Evolutionary conservation across 441 rosid species (phyloP), one percentile per base, ranked within the genome.

Genomic region (Jatropha podagrica): DNA sequence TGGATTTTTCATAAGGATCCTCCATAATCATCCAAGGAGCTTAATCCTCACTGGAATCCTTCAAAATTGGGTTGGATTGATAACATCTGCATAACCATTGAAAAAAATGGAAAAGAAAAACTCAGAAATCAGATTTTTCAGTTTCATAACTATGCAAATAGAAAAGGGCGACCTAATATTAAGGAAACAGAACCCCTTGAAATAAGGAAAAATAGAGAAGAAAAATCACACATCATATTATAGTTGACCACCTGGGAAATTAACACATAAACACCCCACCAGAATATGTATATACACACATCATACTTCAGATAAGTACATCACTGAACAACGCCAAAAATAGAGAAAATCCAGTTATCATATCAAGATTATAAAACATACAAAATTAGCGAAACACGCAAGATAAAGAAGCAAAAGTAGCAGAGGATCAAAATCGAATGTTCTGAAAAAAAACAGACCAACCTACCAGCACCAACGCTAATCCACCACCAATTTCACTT

Each of bases 21-120:
- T 83, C 91, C 96, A 82, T 82, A 77, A 72, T 82, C 72, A 76
- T 68, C 72, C 74, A 72, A 76, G 68, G 74, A 80, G 68, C 79
- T 77, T 64, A 83, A 83, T 77, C 84, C 79, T 82, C 85, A 77
- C 80, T 65, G 55, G 78, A 83, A 82, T 71, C 79, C 80, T 68
- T 60, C 77, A 67, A 76, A 27, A 1, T 76, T 65, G 70, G 66
- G 78, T 71, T 65, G 74, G 61, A 76, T 71, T 66, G 32, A 65
- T 41, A 80, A 80, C 82, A 79, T 80, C 44, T 56, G 71, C 73
- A 79, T 49, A 37, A 80, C 64, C 41, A 77, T 26, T 11, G 38
- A 58, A 40, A 10, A 26, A 18, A 60, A 44, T 41, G 9, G 27
- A 18, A 49, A 71, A 54, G 32, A 68, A 55, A 77, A 46, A 56